A percentile compares a stretch with the other conserved stretches of the same genome.
These are phyloP conservation scores for Sporothrix luriei DNA, from an alignment of 2,329 filamentous ascomycete genomes.

Conservation along the genomic window DNA sequence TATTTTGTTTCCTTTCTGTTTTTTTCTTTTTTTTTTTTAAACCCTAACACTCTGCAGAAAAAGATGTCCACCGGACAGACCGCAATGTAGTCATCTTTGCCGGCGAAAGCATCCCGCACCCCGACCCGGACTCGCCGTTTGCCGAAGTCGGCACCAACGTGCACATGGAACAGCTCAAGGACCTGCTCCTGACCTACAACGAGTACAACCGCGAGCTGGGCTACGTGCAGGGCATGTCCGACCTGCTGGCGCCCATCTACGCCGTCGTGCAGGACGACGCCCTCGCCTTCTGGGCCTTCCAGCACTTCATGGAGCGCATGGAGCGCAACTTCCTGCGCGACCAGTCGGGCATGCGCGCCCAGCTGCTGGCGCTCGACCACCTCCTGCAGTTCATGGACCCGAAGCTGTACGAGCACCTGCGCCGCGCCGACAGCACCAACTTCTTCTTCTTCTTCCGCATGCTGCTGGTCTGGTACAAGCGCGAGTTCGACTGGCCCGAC, in stretches of 20 bases:
- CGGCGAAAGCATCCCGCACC: conserved; percentile 94
- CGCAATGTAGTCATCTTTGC: conserved; percentile 93
- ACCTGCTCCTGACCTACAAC: conserved; percentile 98
- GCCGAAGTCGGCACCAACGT: conserved; percentile 92
- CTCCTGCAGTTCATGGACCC: conserved; percentile 97
- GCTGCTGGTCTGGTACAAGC: conserved; percentile 98
- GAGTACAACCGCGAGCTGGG: conserved; percentile 95
- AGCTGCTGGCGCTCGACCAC: conserved; percentile 88
- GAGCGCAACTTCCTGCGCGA: conserved; percentile 95
- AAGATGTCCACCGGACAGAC: conserved; percentile 97
- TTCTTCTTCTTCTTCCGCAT: conserved; percentile 99
- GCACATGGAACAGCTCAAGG: conserved; percentile 97
- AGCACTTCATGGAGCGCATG: conserved; percentile 96
- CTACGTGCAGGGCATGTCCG: conserved; percentile 98
- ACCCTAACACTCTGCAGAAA: conserved; percentile 52
- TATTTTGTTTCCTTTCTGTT: too few species aligned
- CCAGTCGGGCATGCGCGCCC: conserved; percentile 92
- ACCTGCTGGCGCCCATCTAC: conserved; percentile 92
- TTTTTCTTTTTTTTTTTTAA: too few species aligned
- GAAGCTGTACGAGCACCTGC: conserved; percentile 85
- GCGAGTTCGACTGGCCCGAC: conserved; percentile 89
- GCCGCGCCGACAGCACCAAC: conserved; percentile 91
- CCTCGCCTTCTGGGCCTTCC: conserved; percentile 94
- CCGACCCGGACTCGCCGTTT: conserved; percentile 93
- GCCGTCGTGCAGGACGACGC: conserved; percentile 97